Conservation (phyloP, 805 yeast genomes). For the Kuraishia ogatae region DNA sequence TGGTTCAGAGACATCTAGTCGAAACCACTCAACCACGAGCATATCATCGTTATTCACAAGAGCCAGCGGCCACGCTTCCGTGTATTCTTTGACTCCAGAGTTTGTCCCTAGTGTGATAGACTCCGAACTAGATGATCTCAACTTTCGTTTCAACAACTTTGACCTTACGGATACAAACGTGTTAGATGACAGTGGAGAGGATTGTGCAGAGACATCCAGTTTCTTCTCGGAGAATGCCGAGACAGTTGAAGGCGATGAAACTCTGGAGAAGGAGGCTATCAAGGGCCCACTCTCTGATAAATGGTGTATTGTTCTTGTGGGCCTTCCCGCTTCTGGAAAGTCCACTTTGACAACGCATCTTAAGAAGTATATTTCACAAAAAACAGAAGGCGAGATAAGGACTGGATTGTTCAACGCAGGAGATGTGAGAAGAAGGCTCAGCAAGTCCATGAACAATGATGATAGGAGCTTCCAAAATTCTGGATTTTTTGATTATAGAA, state of each 20-base stretch:
- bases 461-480: slow-evolving; percentile 19
- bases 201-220: neutral
- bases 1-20: slow-evolving; percentile 1
- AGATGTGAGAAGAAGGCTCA: slow-evolving; percentile 30
- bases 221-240: neutral
- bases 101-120: slow-evolving; percentile 4
- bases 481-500: slow-evolving; percentile 35
- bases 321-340: slow-evolving; percentile 92
- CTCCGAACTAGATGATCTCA: slow-evolving; percentile 3
- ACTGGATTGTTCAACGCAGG: slow-evolving; percentile 41
- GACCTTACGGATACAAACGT: slow-evolving; percentile 3
- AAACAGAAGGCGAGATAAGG: slow-evolving; percentile 10
- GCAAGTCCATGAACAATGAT: slow-evolving; percentile 14
- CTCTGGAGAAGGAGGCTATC: neutral
- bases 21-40: slow-evolving; percentile 3
- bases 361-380: slow-evolving; percentile 11
- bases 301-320: slow-evolving; percentile 43
- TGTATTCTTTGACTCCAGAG: slow-evolving; percentile 4
- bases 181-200: neutral
- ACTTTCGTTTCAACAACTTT: slow-evolving; percentile 3
- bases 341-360: slow-evolving; percentile 33
- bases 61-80: neutral
- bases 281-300: slow-evolving; percentile 8
- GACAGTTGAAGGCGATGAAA: no score
- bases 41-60: slow-evolving; percentile 3